Evolutionary conservation across 306 rosid genomes (phyloP).

Genomic region (Neltuma alba): DNA sequence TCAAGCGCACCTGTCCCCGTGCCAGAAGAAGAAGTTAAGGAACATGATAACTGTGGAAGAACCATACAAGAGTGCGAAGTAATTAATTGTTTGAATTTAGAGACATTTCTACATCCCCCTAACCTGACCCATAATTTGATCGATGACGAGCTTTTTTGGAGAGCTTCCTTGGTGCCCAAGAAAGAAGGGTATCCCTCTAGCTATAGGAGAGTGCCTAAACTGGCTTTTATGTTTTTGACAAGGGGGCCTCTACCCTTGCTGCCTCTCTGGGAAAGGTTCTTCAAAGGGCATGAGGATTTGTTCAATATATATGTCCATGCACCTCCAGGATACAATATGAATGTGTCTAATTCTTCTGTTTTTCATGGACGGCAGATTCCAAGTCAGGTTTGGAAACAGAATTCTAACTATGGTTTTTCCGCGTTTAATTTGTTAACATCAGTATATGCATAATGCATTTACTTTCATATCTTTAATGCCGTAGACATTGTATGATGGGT

Average conservation of each 20-base stretch:
- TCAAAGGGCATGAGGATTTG: conserved; percentile 57
- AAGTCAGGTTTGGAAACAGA: conserved; percentile 60
- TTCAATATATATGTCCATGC: conserved; percentile 79
- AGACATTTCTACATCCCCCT: conserved; percentile 46
- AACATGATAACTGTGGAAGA: conserved; percentile 29
- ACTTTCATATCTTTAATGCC: background rate
- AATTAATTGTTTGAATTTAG: conserved; percentile 43
- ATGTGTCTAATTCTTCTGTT: conserved; percentile 64
- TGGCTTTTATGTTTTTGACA: conserved; percentile 93
- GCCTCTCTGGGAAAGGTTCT: conserved; percentile 95
- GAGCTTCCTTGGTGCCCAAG: conserved; percentile 75
- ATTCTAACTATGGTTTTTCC: background rate
- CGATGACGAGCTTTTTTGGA: conserved; percentile 84
- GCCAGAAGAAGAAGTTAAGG: conserved; percentile 31
- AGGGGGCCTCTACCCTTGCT: conserved; percentile 88
- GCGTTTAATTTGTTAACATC: background rate
- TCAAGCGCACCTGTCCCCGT: conserved; percentile 23
- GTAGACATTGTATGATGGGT: background rate
- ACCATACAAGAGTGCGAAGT: conserved; percentile 32
- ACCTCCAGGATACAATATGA: conserved; percentile 57
- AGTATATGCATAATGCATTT: background rate
- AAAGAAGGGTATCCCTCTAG: conserved; percentile 49
- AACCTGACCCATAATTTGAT: conserved; percentile 60
- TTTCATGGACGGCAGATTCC: conserved; percentile 77
- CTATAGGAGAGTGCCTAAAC: conserved; percentile 62